Evolutionary conservation across 2,329 filamentous ascomycete genomes (phyloP), one percentile per base, ranked within the genome.

Genomic region (Botrytis fabae): DNA sequence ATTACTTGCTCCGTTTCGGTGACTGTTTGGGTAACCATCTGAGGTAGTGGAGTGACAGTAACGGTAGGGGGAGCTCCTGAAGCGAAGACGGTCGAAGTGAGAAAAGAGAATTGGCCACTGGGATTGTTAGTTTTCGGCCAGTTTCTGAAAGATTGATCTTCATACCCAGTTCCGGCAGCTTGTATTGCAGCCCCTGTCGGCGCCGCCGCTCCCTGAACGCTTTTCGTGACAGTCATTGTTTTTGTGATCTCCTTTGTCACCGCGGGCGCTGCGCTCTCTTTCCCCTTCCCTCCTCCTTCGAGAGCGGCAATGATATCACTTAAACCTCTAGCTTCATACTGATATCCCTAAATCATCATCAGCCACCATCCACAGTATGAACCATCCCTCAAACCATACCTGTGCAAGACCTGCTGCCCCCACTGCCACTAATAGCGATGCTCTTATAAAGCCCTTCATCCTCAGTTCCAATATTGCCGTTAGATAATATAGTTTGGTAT

Each of bases 41-140:
- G 66, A 63, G 80, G 78, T 22, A 81, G 75, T 32, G 81, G 80
- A 7, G 83, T 84, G 65, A 83, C 79, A 8, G 82, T 85, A 35
- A 83, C 78, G 35, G 82, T 83, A 5, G 78, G 75, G n/a, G 72
- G 60, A 28, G 72, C 44, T n/a, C 81, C 82, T 35, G 77, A 78
- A 9, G 72, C 78, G 66, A 79, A 82, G 40, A 82, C 78, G 8
- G 82, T 83, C 12, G 77, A 80, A 28, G 82, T 83, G n/a, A 83
- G 74, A 76, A 83, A 81, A 8, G 82, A 81, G 18, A 82, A 75
- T 75, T 82, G 75, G 73, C 32, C 51, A 42, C 70, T 72, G 51
- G n/a, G n/a, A 40, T 42, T 32, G 40, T 69, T 82, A 81, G 22
- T 75, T 75, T 7, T 59, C 57, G 71, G 22, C 22, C 9, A 35